A percentile compares a stretch with the other conserved stretches of the same genome.
These are phyloP conservation scores for Geoglossum cookeanum DNA, from an alignment of 2,329 filamentous ascomycete genomes.

Conservation along the genomic window DNA sequence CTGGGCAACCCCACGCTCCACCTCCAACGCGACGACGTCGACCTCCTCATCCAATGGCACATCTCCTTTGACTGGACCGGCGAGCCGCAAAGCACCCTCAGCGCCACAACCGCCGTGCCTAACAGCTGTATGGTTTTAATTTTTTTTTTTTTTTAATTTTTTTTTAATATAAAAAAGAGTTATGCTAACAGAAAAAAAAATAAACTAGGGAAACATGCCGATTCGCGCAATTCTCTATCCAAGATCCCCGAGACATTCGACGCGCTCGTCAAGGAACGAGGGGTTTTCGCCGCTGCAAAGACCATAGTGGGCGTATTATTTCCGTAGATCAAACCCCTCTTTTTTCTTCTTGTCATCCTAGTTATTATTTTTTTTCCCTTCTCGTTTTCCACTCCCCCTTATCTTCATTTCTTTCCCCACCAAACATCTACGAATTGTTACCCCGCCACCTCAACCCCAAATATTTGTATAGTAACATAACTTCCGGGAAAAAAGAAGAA, in stretches of 20 bases:
- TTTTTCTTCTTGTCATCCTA: too few species aligned
- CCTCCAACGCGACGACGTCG: slow-evolving; percentile 20
- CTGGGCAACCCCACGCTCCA: slow-evolving; percentile 16
- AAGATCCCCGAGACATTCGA: slow-evolving; percentile 42
- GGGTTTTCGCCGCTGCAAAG: slow-evolving; percentile 36
- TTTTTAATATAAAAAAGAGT: not conserved
- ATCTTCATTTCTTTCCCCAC: too few species aligned
- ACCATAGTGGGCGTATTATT: slow-evolving; percentile 40
- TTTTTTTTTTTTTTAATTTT: not conserved
- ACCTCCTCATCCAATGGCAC: slow-evolving; percentile 39
- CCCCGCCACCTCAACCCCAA: too few species aligned
- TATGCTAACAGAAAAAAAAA: not conserved
- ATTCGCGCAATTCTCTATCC: slow-evolving; percentile 34
- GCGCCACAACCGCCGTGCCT: slow-evolving; percentile 36
- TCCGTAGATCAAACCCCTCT: not conserved
- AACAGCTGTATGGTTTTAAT: slow-evolving; percentile 39
- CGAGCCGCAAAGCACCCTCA: slow-evolving; percentile 42
- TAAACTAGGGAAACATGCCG: slow-evolving; percentile 37
- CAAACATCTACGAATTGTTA: too few species aligned
- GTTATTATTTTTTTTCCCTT: too few species aligned
- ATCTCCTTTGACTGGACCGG: slow-evolving; percentile 55
- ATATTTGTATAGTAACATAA: too few species aligned
- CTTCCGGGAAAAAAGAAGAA: too few species aligned
- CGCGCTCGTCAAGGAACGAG: slow-evolving; percentile 34
- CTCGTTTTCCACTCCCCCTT: too few species aligned